A percentile compares a stretch with the other conserved stretches of the same genome.
Evolutionary conservation across 768 basidiomycete species (phyloP).

Genomic region (Dacryopinax primogenitus): DNA sequence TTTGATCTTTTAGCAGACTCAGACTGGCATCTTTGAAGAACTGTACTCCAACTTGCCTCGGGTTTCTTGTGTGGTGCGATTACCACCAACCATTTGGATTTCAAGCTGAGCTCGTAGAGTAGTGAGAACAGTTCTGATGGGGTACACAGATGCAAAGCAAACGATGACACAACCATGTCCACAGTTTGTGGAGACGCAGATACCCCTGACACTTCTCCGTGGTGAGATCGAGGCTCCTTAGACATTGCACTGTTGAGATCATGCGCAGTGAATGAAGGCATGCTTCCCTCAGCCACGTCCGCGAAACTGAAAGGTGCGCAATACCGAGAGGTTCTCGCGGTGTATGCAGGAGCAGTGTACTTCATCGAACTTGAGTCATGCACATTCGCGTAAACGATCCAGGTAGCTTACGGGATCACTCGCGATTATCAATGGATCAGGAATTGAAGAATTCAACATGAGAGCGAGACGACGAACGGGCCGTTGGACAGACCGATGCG

Average conservation of each 20-base stretch:
- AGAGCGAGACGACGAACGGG: slow-evolving; percentile 27
- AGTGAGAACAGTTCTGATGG: slow-evolving; percentile 51
- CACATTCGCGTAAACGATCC: not conserved
- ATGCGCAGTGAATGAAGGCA: slow-evolving; percentile 30
- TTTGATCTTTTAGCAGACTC: not conserved
- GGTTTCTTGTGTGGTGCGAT: slow-evolving; percentile 67
- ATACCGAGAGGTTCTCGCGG: slow-evolving; percentile 38
- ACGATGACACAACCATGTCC: slow-evolving; percentile 61
- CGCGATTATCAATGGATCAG: slow-evolving; percentile 26
- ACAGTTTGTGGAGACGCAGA: slow-evolving; percentile 22
- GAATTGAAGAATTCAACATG: slow-evolving; percentile 26
- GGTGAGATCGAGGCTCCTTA: slow-evolving; percentile 3
- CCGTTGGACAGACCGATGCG: slow-evolving; percentile 17
- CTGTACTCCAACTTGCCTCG: slow-evolving; percentile 35
- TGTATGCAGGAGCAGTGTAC: slow-evolving; percentile 51
- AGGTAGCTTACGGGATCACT: slow-evolving; percentile 39
- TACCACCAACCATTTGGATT: slow-evolving; percentile 51
- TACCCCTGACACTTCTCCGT: not conserved
- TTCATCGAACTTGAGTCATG: slow-evolving; percentile 21
- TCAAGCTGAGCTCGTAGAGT: slow-evolving; percentile 50
- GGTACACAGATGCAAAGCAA: slow-evolving; percentile 58
- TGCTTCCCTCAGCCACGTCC: slow-evolving; percentile 44
- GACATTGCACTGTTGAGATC: slow-evolving; percentile 1
- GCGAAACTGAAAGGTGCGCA: slow-evolving; percentile 50
- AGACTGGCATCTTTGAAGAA: not conserved